Base-by-base conservation (phyloP, 1,139 yeast species). In the Keqinozyma sinolaborantium region DNA sequence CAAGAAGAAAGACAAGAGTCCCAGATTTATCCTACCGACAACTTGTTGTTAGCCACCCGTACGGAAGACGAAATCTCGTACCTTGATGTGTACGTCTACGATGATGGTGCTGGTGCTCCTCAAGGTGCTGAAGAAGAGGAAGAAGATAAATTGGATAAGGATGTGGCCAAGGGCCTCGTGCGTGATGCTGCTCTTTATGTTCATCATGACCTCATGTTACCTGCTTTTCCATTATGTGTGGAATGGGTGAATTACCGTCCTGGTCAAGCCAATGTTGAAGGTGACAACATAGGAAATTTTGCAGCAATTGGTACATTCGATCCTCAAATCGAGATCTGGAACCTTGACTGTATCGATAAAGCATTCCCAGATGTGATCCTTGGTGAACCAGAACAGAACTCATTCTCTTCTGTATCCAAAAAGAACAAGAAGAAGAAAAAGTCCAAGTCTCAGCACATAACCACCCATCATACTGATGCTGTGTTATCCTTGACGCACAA, bases 291-390 rank as follows among this genome's bases (percentile, higher is more conserved):
- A 25, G 97, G 95, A 7, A 92, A 88, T 56, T 87, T 85, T 58
- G 97, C 95, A 2, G 98, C 98, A 10, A 71, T 92, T 41, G 97
- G 98, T 53, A 86, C 98, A 1, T 90, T 92, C 57, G 98, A 92
- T 49, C 98, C 98, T 24, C 95, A 85, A 53, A 92, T 92, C 57
- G 99, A 92, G 60, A 73, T 92, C 39, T 94, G 98, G 98, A 87
- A 92, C 60, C 69, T 92, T 49, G 98, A 92, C 58, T 81, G 83
- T 42, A 73, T 90, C 26, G 97, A 94, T 52, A 86, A 87, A 51
- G 94, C 95, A 16, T 92, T 86, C 72, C 99, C 99, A 12, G 95
- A 88, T 51, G 71, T 85, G 48, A 87, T 94, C 38, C 70, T 92
- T 39, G 98, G 98, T 30, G 95, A 85, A 53, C 79, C 81, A 19